Conservation (phyloP, 805 yeast species). For the Debaryomyces hansenii region DNA sequence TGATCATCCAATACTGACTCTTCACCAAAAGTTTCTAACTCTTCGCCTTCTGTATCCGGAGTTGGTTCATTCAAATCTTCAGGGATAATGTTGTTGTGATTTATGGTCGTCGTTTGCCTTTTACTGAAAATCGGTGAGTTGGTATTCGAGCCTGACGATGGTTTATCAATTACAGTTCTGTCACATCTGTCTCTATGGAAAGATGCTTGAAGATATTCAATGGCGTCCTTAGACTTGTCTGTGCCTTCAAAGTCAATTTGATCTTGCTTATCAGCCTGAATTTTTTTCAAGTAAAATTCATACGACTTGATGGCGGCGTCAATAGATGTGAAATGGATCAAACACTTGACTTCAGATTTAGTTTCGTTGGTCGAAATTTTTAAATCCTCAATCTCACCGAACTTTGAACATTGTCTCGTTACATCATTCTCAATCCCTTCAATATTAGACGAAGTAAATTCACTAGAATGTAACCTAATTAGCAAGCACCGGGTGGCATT, state of each 20-base stretch:
- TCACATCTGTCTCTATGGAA: conserved; percentile 43
- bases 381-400: conserved; percentile 44
- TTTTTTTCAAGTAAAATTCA: conserved; percentile 27
- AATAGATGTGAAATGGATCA: conserved; percentile 45
- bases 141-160: conserved; percentile 2
- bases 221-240: conserved; percentile 8
- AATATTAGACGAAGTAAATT: not conserved
- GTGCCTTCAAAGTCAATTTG: conserved; percentile 13
- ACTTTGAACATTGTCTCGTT: conserved; percentile 29
- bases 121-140: not conserved
- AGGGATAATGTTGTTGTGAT: not conserved
- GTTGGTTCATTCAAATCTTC: conserved; percentile 1
- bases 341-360: conserved; percentile 4
- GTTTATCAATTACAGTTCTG: conserved; percentile 16
- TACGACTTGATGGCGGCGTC: conserved; percentile 47
- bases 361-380: conserved; percentile 13
- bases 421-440: conserved; percentile 12
- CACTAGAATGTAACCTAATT: conserved; percentile 8
- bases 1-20: conserved; percentile 2
- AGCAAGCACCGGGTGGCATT: conserved; percentile 38
- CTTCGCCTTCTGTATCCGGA: not conserved
- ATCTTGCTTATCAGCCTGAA: conserved; percentile 20
- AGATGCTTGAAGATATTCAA: conserved; percentile 15
- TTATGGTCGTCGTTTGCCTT: not conserved
- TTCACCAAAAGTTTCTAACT: not conserved